phyloP scores from a whole-genome alignment of 768 basidiomycete genomes.

The Leccinum truebloodii region DNA sequence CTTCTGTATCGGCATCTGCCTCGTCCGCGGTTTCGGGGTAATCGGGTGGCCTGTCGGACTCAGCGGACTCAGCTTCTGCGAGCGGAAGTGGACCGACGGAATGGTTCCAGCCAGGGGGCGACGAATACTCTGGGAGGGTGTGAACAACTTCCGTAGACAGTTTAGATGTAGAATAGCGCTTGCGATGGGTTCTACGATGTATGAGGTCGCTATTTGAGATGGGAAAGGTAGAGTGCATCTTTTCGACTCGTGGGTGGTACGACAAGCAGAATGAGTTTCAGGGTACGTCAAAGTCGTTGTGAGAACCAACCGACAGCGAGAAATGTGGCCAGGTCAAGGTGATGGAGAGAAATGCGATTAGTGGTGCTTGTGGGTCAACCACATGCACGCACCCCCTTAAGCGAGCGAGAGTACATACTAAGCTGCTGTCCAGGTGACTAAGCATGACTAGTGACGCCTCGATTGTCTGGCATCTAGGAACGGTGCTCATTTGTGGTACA shows the following conservation, averaged over 20 bases:
- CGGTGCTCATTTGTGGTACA: neutral
- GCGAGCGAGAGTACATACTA: neutral
- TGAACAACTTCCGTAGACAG: slow-evolving; percentile 68
- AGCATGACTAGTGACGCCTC: slow-evolving; percentile 21
- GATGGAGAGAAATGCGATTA: slow-evolving; percentile 4
- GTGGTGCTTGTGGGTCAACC: neutral
- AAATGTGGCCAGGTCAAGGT: slow-evolving; percentile 10
- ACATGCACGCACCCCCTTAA: slow-evolving; percentile 2
- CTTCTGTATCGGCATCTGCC: slow-evolving; percentile 68
- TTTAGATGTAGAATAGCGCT: slow-evolving; percentile 54
- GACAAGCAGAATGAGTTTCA: neutral
- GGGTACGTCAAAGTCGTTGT: slow-evolving; percentile 17
- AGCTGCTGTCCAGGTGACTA: slow-evolving; percentile 20
- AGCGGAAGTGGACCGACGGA: slow-evolving; percentile 19
- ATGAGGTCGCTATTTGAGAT: slow-evolving; percentile 11
- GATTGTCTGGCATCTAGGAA: neutral
- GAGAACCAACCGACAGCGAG: slow-evolving; percentile 11
- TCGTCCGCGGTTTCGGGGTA: slow-evolving; percentile 79
- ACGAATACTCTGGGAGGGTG: slow-evolving; percentile 66
- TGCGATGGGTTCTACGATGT: slow-evolving; percentile 48
- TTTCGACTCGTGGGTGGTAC: neutral
- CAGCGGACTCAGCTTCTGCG: slow-evolving; percentile 41
- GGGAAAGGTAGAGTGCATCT: slow-evolving; percentile 22
- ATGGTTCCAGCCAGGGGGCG: slow-evolving; percentile 31
- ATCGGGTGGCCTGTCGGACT: slow-evolving; percentile 68